Percentiles rank a stretch among this genome's conserved stretches.
These are phyloP conservation scores for Gynandropsis gynandra DNA, from an alignment of 345 rosid genomes.

Conservation along the genomic window DNA sequence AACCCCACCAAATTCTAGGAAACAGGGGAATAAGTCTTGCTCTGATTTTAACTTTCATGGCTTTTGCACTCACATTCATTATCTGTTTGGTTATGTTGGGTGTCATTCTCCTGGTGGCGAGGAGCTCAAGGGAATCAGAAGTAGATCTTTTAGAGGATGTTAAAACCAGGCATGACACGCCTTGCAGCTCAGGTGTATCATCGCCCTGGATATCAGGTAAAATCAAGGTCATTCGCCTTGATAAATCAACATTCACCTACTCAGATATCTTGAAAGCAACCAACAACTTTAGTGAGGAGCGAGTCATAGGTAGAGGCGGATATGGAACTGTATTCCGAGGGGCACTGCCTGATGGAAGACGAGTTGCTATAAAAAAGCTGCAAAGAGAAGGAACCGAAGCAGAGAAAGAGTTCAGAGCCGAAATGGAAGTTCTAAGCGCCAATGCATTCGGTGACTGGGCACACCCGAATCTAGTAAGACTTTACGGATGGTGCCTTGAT, in stretches of 20 bases:
- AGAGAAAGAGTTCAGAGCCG: conserved; percentile 78
- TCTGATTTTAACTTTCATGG: conserved; percentile 31
- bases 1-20: neutral
- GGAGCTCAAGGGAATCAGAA: conserved; percentile 29
- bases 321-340: conserved; percentile 80
- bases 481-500: conserved; percentile 86
- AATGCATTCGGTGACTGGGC: conserved; percentile 83
- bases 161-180: conserved; percentile 41
- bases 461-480: conserved; percentile 81
- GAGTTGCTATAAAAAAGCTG: conserved; percentile 86
- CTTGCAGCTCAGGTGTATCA: conserved; percentile 60
- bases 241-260: conserved; percentile 70
- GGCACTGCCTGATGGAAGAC: conserved; percentile 67
- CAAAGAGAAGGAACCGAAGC: conserved; percentile 82
- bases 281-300: conserved; percentile 55
- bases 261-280: conserved; percentile 83
- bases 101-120: conserved; percentile 36
- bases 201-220: conserved; percentile 72
- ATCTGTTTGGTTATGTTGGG: conserved; percentile 40
- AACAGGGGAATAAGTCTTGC: conserved; percentile 28
- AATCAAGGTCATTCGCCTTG: conserved; percentile 66
- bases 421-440: conserved; percentile 86
- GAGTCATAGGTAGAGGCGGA: conserved; percentile 85
- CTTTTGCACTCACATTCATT: conserved; percentile 32
- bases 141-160: conserved; percentile 43